Percentiles rank a stretch among this genome's conserved stretches.
These are phyloP conservation scores for Dalechampia spathulata DNA, from an alignment of 441 rosid genomes.

Conservation along the genomic window DNA sequence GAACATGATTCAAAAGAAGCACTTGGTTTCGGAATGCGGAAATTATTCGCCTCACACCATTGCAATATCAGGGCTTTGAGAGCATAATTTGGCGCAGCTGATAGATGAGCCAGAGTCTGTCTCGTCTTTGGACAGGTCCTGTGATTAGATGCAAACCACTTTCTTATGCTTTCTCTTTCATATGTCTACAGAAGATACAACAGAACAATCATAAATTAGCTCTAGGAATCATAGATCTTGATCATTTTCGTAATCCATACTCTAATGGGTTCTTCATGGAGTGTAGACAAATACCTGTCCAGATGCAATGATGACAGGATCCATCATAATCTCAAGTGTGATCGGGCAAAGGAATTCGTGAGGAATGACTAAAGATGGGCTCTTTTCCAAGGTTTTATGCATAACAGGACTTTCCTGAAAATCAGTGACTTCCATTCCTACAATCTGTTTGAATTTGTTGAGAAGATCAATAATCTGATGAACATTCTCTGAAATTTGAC, in stretches of 20 bases:
- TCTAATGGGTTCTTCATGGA: too few species aligned
- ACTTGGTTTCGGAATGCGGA: slow-evolving; percentile 41
- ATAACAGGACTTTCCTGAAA: slow-evolving; percentile 24
- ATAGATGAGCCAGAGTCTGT: slow-evolving; percentile 42
- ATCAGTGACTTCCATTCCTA: slow-evolving; percentile 44
- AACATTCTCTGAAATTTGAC: slow-evolving; percentile 28
- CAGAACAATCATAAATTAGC: too few species aligned
- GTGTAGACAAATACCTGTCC: slow-evolving; percentile 52
- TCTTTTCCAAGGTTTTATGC: slow-evolving; percentile 27
- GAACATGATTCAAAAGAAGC: slow-evolving; percentile 8
- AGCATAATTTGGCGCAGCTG: slow-evolving; percentile 62
- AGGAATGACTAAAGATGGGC: slow-evolving; percentile 44
- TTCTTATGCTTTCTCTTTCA: slow-evolving; percentile 68
- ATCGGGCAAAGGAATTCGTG: slow-evolving; percentile 78
- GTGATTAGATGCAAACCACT: slow-evolving; percentile 64
- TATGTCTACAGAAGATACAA: slow-evolving; percentile 33
- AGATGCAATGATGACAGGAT: slow-evolving; percentile 69
- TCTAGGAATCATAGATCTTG: too few species aligned
- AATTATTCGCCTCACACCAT: slow-evolving; percentile 70
- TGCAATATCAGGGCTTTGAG: slow-evolving; percentile 58
- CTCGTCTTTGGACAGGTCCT: slow-evolving; percentile 77
- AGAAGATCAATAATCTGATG: slow-evolving; percentile 52
- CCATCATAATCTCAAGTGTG: slow-evolving; percentile 66
- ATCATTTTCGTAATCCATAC: too few species aligned
- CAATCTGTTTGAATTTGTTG: slow-evolving; percentile 49